Conservation (phyloP, 192 early-diverging fungal species). For the Linnemannia zychae region DNA sequence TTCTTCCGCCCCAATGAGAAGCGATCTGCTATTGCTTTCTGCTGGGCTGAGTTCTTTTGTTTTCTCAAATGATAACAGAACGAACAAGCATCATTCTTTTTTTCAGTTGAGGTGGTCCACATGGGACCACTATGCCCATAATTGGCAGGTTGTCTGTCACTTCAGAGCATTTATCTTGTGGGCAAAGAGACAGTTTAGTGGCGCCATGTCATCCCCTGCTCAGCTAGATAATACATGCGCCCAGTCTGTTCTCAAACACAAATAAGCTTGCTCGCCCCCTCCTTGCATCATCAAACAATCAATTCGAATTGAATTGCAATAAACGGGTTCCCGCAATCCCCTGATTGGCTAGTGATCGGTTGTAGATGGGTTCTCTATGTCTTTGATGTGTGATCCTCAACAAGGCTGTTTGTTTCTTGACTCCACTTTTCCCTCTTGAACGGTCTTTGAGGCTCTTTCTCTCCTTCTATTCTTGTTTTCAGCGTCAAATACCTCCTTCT, state of each 20-base stretch:
- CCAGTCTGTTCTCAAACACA: background rate
- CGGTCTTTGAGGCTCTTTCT: background rate
- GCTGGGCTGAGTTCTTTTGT: too few relatives aligned
- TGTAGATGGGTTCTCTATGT: background rate
- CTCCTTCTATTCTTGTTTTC: too few relatives aligned
- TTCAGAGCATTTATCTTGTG: too few relatives aligned
- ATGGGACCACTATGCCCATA: background rate
- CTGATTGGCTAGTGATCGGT: background rate
- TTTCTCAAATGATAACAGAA: too few relatives aligned
- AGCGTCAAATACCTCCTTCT: too few relatives aligned
- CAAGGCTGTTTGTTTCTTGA: background rate
- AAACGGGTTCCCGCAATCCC: background rate
- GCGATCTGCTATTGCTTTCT: too few relatives aligned
- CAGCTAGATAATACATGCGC: background rate
- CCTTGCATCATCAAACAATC: background rate
- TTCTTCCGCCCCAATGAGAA: background rate
- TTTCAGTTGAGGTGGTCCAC: background rate
- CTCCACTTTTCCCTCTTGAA: background rate
- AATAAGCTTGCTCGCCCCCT: background rate
- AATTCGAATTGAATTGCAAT: background rate
- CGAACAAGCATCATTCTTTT: too few relatives aligned
- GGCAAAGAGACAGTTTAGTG: background rate
- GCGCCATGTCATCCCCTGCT: too few relatives aligned
- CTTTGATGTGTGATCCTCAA: background rate
- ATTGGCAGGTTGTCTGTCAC: background rate